Conservation (phyloP, 768 basidiomycete genomes). For the Cystofilobasidium capitatum region DNA sequence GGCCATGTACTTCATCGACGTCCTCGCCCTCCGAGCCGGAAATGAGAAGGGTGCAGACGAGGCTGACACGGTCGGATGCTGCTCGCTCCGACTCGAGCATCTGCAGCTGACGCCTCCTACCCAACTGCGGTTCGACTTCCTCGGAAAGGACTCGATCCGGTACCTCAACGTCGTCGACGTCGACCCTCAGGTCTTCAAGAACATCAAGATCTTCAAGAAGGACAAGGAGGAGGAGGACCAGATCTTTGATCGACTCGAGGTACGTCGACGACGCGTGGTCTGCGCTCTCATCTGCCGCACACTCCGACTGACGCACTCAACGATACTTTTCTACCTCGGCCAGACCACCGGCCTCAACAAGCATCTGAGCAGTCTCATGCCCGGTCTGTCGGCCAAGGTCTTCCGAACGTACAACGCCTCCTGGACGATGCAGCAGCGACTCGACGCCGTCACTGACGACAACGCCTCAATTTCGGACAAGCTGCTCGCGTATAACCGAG, state of each 20-base stretch:
- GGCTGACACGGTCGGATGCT: constrained; percentile 98
- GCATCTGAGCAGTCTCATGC: constrained; percentile 87
- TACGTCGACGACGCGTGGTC: constrained; percentile 44
- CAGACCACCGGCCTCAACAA: constrained; percentile 82
- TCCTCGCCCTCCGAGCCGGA: constrained; percentile 90
- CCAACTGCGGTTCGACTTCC: constrained; percentile 81
- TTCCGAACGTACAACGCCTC: constrained; percentile 99
- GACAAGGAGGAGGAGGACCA: constrained; percentile 79
- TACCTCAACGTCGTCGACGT: constrained; percentile 77
- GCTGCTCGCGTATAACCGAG: constrained; percentile 90
- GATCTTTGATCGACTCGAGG: constrained; percentile 88
- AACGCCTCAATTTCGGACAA: constrained; percentile 83
- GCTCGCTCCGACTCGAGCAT: constrained; percentile 92
- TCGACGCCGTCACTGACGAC: constrained; percentile 62
- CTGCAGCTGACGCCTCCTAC: constrained; percentile 82
- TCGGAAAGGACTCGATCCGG: constrained; percentile 97
- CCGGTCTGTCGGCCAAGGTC: constrained; percentile 94
- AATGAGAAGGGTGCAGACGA: constrained; percentile 99
- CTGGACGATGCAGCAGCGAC: constrained; percentile 81
- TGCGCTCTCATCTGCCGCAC: too few species aligned
- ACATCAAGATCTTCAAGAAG: constrained; percentile 86
- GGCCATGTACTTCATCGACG: constrained; percentile 97
- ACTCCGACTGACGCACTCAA: too few species aligned
- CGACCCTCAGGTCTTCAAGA: constrained; percentile 91
- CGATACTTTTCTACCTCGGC: not conserved